phyloP scores from a whole-genome alignment of 2,329 filamentous ascomycete species.

The Xylariales sp. region DNA sequence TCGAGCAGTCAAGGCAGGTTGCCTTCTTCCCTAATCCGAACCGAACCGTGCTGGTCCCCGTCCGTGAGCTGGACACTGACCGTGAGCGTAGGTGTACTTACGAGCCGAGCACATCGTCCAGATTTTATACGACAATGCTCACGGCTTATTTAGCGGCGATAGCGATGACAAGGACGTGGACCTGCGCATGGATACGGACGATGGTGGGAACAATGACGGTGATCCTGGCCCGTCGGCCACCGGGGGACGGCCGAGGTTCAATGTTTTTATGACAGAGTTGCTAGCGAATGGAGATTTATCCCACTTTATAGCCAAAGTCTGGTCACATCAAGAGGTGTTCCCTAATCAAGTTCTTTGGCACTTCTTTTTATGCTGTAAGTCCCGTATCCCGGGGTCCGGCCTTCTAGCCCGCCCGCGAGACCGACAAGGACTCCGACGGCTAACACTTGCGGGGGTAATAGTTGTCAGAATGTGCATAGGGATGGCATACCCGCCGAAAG shows the following conservation, averaged over 20 bases:
- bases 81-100: constrained; percentile 6
- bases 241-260: not conserved
- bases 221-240: too few species aligned
- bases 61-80: not conserved
- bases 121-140: constrained; percentile 6
- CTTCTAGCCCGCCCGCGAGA: not conserved
- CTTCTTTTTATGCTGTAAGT: constrained; percentile 40
- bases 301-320: constrained; percentile 24
- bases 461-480: constrained; percentile 40
- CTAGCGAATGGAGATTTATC: constrained; percentile 36
- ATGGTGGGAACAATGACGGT: not conserved
- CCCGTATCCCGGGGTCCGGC: not conserved
- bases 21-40: not conserved
- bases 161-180: not conserved
- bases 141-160: constrained; percentile 9
- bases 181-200: not conserved
- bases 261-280: constrained; percentile 37
- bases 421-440: too few species aligned
- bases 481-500: constrained; percentile 33
- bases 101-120: constrained; percentile 35
- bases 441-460: constrained; percentile 6
- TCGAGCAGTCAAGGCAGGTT: constrained; percentile 24
- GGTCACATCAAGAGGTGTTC: constrained; percentile 9
- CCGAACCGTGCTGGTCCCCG: too few species aligned
- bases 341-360: constrained; percentile 36